Percentiles rank a stretch among this genome's conserved stretches.
Conservation (phyloP, 345 rosid species). For the Erysimum cheiranthoides region DNA sequence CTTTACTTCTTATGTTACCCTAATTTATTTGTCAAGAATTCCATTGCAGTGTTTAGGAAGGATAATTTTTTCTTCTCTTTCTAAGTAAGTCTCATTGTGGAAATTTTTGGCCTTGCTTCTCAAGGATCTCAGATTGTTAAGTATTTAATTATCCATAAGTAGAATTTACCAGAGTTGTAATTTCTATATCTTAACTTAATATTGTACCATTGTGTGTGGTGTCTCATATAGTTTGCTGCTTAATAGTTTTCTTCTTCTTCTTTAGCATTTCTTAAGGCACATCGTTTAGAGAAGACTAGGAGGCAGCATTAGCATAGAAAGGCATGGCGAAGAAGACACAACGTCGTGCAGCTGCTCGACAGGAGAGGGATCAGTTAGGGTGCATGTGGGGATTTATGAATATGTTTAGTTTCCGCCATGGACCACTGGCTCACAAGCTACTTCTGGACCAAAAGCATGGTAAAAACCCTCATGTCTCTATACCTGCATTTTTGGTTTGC, state of each 20-base stretch:
- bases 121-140: constrained; percentile 30
- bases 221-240: constrained; percentile 1
- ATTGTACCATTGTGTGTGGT: neutral
- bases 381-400: constrained; percentile 94
- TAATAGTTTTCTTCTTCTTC: constrained; percentile 21
- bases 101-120: constrained; percentile 17
- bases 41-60: constrained; percentile 38
- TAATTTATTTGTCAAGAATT: constrained; percentile 40
- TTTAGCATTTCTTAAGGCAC: constrained; percentile 34
- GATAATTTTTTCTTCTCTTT: neutral
- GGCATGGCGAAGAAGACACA: constrained; percentile 49
- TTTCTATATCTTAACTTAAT: neutral
- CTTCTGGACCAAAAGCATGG: constrained; percentile 61
- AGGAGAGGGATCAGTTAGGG: constrained; percentile 74
- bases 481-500: neutral
- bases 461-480: constrained; percentile 30
- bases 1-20: constrained; percentile 33
- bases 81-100: neutral
- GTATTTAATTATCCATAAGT: constrained; percentile 17
- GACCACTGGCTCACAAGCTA: constrained; percentile 67
- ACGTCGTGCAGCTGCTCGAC: constrained; percentile 50
- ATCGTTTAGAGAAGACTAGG: constrained; percentile 16
- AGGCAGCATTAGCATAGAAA: constrained; percentile 11
- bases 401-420: constrained; percentile 76
- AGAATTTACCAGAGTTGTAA: neutral